Evolutionary conservation across 768 basidiomycete species (phyloP).

Genomic region (Saitozyma podzolica): DNA sequence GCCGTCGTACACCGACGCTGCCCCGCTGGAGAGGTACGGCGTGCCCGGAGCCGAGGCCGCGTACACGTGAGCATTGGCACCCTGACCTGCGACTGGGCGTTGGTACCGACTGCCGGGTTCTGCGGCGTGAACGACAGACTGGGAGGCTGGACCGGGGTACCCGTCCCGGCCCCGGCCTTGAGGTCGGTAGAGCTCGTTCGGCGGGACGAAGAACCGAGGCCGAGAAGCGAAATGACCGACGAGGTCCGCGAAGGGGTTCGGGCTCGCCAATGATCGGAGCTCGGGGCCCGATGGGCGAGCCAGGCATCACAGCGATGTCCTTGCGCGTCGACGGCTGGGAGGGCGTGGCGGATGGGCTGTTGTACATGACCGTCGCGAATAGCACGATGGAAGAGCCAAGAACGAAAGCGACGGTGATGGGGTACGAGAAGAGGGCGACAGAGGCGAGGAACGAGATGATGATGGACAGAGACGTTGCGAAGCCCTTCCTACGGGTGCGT

Average conservation of each 20-base stretch:
- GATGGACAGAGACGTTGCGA: constrained; percentile 91
- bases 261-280: constrained; percentile 51
- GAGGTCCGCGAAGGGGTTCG: constrained; percentile 40
- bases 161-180: not conserved
- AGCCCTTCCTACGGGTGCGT: constrained; percentile 73
- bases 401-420: constrained; percentile 79
- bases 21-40: constrained; percentile 9
- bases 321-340: constrained; percentile 28
- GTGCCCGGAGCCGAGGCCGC: constrained; percentile 22
- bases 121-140: not conserved
- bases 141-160: not conserved
- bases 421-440: constrained; percentile 84
- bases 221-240: constrained; percentile 42
- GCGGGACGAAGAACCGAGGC: constrained; percentile 23
- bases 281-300: constrained; percentile 42
- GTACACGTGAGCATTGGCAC: constrained; percentile 1
- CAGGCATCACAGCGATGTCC: constrained; percentile 43
- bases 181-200: constrained; percentile 13
- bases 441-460: constrained; percentile 92
- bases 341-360: constrained; percentile 60
- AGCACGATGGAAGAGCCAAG: constrained; percentile 81
- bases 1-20: too few species aligned
- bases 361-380: constrained; percentile 88
- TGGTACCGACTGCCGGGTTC: not conserved
- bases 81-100: not conserved